Percentiles rank a stretch among this genome's conserved stretches.
These are phyloP conservation scores for Boletus semigastroideus DNA, from an alignment of 1,284 basidiomycete species.

Conservation along the genomic window DNA sequence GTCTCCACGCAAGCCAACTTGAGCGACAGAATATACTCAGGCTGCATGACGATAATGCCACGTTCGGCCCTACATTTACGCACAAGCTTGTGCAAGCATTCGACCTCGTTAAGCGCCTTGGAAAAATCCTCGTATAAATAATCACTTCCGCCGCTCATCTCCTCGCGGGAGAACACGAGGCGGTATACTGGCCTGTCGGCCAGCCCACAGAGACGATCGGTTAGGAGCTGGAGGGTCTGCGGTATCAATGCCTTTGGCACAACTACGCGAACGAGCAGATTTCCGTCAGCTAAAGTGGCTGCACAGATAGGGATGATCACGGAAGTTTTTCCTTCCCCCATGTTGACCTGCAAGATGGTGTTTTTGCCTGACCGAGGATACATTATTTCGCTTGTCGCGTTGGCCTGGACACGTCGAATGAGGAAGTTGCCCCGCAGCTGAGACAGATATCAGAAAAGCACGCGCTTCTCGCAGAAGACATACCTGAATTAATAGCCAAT, in stretches of 20 bases:
- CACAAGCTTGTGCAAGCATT: not conserved
- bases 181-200: not conserved
- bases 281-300: not conserved
- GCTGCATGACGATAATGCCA: not conserved
- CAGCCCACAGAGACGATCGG: not conserved
- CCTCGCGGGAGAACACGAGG: not conserved
- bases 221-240: not conserved
- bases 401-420: not conserved
- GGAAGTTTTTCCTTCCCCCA: not conserved
- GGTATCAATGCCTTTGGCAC: not conserved
- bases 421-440: not conserved
- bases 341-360: not conserved
- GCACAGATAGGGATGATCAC: slow-evolving; percentile 3
- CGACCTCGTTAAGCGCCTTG: no score
- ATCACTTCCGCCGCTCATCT: not conserved
- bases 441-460: not conserved
- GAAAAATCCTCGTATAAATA: no score
- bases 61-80: not conserved
- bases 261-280: not conserved
- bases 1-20: not conserved
- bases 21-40: slow-evolving; percentile 1
- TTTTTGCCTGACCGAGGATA: not conserved
- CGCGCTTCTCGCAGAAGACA: not conserved
- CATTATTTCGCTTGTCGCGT: not conserved
- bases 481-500: not conserved